Conservation (phyloP, 1,139 yeast species). For the Scheffersomyces parashehatae region DNA sequence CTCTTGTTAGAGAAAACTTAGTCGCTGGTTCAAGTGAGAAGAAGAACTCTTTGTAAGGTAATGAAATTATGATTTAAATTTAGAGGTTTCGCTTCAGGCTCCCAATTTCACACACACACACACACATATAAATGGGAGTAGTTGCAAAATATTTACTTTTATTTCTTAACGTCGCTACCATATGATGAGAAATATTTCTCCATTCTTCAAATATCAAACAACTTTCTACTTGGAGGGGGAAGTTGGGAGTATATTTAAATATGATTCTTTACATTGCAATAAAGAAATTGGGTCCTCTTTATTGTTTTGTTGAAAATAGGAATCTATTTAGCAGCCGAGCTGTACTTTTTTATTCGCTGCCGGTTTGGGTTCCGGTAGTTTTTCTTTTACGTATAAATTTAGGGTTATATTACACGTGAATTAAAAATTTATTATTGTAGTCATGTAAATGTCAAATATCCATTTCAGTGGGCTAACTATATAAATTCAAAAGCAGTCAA, state of each 20-base stretch:
- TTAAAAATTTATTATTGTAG: background rate
- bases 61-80: no score
- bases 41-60: no score
- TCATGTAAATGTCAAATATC: background rate
- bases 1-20: no score
- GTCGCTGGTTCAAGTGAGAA: no score
- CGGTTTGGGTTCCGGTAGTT: background rate
- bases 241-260: background rate
- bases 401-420: background rate
- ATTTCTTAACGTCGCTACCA: no score
- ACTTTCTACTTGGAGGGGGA: constrained; percentile 1
- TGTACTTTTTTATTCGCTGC: background rate
- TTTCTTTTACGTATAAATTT: background rate
- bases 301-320: background rate
- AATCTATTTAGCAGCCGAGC: background rate
- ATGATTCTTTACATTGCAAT: background rate
- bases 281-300: constrained; percentile 1
- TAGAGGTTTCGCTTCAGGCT: background rate
- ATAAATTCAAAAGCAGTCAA: constrained; percentile 21
- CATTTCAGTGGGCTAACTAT: background rate
- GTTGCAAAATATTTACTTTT: no score
- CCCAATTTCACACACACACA: background rate
- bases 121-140: background rate
- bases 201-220: no score
- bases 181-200: no score